These are phyloP conservation scores for Lagerstroemia speciosa DNA, from an alignment of 345 rosid species.

Conservation along the genomic window DNA sequence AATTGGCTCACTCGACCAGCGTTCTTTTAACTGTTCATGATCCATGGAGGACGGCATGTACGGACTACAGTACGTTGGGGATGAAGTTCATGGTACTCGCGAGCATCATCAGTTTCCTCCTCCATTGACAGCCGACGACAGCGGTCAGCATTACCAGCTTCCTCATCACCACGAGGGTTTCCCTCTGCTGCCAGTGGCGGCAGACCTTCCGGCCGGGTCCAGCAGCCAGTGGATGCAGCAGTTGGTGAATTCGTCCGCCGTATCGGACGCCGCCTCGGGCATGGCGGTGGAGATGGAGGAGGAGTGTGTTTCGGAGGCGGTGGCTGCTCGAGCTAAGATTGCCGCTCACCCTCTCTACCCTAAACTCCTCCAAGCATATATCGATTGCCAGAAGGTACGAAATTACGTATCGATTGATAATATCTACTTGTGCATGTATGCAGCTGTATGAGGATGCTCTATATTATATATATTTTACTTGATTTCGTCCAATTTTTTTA, in stretches of 20 bases:
- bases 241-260: conserved; percentile 25
- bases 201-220: background rate
- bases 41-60: conserved; percentile 29
- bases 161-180: background rate
- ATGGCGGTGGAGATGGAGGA: conserved; percentile 22
- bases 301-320: conserved; percentile 23
- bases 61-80: conserved; percentile 12
- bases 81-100: background rate
- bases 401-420: background rate
- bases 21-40: background rate
- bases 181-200: background rate
- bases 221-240: conserved; percentile 10
- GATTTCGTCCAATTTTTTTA: too few relatives aligned
- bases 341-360: conserved; percentile 55
- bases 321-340: conserved; percentile 32
- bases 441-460: too few relatives aligned
- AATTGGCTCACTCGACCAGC: too few relatives aligned
- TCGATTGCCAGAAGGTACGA: conserved; percentile 49
- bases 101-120: conserved; percentile 7
- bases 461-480: too few relatives aligned
- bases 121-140: conserved; percentile 9
- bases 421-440: background rate
- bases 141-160: background rate
- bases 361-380: conserved; percentile 37
- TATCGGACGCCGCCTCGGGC: conserved; percentile 39